Evolutionary conservation across 768 basidiomycete genomes (phyloP).

Genomic region (Psilocybe azurescens): DNA sequence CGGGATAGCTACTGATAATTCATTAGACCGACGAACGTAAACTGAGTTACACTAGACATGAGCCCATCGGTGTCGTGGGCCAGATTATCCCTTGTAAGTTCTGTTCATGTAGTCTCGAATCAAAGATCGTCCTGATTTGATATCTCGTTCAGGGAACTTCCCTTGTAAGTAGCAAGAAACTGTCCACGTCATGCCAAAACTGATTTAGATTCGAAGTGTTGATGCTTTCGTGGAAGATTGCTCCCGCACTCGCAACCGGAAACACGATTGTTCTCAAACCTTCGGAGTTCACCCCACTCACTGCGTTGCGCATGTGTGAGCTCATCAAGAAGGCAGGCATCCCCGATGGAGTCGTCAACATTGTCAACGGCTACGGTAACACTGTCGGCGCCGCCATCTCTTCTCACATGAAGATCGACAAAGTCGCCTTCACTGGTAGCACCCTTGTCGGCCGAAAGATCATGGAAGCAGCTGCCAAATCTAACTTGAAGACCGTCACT

Average conservation of each 20-base stretch:
- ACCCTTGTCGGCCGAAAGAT: conserved; percentile 81
- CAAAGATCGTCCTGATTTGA: conserved; percentile 53
- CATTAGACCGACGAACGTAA: conserved; percentile 56
- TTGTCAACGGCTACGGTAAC: conserved; percentile 74
- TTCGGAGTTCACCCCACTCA: conserved; percentile 79
- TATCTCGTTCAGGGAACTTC: conserved; percentile 59
- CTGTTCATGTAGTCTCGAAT: conserved; percentile 54
- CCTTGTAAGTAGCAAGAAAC: conserved; percentile 39
- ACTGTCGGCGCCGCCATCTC: conserved; percentile 74
- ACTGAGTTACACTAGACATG: conserved; percentile 72
- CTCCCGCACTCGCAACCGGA: conserved; percentile 83
- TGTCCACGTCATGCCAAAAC: not conserved
- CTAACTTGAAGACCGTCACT: conserved; percentile 85
- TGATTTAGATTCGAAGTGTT: conserved; percentile 36
- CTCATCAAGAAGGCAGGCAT: conserved; percentile 77
- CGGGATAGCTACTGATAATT: conserved; percentile 37
- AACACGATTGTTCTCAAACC: conserved; percentile 82
- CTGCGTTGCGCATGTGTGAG: conserved; percentile 60
- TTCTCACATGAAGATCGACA: conserved; percentile 74
- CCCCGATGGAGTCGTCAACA: conserved; percentile 80
- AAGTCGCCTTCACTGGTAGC: conserved; percentile 87
- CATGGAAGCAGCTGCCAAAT: conserved; percentile 78
- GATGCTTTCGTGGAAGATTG: conserved; percentile 81
- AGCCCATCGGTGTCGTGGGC: conserved; percentile 63
- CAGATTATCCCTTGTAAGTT: conserved; percentile 72